phyloP scores from a whole-genome alignment of 1,284 basidiomycete species.

The Chalciporus sp. region DNA sequence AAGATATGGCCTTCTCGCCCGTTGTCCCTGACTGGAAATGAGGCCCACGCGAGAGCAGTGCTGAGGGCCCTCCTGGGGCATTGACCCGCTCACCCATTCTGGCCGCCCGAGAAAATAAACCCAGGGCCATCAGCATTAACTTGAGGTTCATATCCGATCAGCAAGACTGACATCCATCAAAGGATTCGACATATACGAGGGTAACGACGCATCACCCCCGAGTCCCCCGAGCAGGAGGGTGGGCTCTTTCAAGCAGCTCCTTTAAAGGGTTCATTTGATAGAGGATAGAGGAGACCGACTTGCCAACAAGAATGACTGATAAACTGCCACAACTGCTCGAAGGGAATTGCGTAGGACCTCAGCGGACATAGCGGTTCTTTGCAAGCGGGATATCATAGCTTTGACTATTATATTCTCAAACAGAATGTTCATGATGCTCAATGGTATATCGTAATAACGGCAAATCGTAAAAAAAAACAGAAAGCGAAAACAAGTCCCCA shows the following conservation, averaged over 20 bases:
- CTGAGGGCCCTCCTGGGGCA: slow-evolving; percentile 41
- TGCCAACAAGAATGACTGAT: slow-evolving; percentile 32
- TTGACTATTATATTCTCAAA: slow-evolving; percentile 39
- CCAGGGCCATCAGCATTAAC: slow-evolving; percentile 9
- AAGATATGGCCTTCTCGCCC: slow-evolving; percentile 40
- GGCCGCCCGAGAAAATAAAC: slow-evolving; percentile 50
- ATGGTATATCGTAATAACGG: slow-evolving; percentile 42
- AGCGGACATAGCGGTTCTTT: slow-evolving; percentile 30
- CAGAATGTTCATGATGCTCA: slow-evolving; percentile 38
- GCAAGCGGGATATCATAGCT: slow-evolving; percentile 31
- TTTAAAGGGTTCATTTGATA: slow-evolving; percentile 32
- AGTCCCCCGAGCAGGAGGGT: slow-evolving; percentile 26
- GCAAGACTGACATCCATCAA: slow-evolving; percentile 43
- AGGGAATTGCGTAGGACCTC: slow-evolving; percentile 32
- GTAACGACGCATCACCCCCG: slow-evolving; percentile 41
- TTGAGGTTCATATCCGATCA: no score
- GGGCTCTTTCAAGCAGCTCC: slow-evolving; percentile 32
- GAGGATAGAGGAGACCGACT: no score
- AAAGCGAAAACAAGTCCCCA: slow-evolving; percentile 27
- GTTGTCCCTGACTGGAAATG: slow-evolving; percentile 32
- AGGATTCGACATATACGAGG: slow-evolving; percentile 26
- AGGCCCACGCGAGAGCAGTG: slow-evolving; percentile 41
- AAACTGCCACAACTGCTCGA: slow-evolving; percentile 32
- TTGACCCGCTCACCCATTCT: slow-evolving; percentile 44
- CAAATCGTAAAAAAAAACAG: slow-evolving; percentile 36